A percentile compares a stretch with the other conserved stretches of the same genome.
Evolutionary conservation across 805 yeast genomes (phyloP).

Genomic region (Starmera caribaea): DNA sequence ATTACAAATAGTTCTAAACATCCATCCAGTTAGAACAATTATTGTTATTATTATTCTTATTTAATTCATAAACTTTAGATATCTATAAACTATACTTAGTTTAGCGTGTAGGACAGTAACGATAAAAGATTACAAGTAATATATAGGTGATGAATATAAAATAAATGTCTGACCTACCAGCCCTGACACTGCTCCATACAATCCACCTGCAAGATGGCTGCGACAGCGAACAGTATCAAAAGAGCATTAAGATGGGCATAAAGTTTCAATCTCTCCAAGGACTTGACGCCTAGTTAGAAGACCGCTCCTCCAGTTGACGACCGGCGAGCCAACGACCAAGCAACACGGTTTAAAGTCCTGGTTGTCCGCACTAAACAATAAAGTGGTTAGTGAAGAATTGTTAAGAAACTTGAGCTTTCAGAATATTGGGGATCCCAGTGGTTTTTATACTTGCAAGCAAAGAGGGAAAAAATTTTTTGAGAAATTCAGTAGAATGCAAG

Average conservation of each 20-base stretch:
- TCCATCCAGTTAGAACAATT: neutral
- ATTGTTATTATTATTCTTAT: neutral
- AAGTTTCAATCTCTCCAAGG: conserved; percentile 49
- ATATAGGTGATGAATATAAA: neutral
- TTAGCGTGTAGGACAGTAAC: neutral
- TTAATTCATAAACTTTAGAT: neutral
- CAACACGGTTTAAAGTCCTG: conserved; percentile 72
- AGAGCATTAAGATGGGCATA: conserved; percentile 63
- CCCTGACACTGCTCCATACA: conserved; percentile 39
- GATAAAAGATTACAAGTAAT: conserved; percentile 1
- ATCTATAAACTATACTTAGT: neutral
- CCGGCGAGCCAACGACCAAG: conserved; percentile 25
- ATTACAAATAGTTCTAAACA: conserved; percentile 9
- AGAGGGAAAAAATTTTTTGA: neutral
- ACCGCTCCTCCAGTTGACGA: conserved; percentile 17
- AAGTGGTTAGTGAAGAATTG: conserved; percentile 6
- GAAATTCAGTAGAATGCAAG: neutral
- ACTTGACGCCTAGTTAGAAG: conserved; percentile 54
- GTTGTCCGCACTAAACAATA: conserved; percentile 55
- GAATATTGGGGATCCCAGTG: neutral
- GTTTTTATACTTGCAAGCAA: neutral
- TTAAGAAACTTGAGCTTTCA: conserved; percentile 2
- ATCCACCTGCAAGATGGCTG: conserved; percentile 28
- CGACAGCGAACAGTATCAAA: conserved; percentile 27
- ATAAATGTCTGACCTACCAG: conserved; percentile 57